Base-by-base conservation (phyloP, 495 filamentous ascomycete species). In the Mytilinidion resinicola region DNA sequence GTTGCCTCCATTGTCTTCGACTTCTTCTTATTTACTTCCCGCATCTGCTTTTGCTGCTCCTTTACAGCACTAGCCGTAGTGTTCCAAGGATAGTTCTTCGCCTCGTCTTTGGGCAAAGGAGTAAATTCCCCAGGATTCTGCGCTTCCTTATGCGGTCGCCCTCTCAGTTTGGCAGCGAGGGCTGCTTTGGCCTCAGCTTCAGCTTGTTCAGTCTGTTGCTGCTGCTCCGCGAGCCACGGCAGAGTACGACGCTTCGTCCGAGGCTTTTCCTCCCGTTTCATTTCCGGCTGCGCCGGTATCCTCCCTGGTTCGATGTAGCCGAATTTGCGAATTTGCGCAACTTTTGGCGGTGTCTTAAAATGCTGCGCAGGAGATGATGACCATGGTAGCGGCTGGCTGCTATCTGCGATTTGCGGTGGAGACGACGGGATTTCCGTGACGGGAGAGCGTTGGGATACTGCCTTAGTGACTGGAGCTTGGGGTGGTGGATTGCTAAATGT, bases 51-150 rank as follows among this genome's bases (percentile, higher is more conserved):
- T 69, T 90, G 87, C 55, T 87, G 84, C 49, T 90, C 88, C 65
- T 92, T 92, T 38, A 95, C 72, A 1, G 87, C 86, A 61, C 86
- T 92, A 4, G 82, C 86, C 9, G 85, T 89, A 37, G 85, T 85
- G 64, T 96, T 87, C 93, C 93, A 98, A 3, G 80, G 77, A 19
- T 71, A 59, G n/a, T 59, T 51, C 50, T 74, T 56, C 61, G 70
- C 11, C 51, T 76, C 66, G 63, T 75, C 72, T 37, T 76, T 77
- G 0, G 70, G 59, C 15, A 65, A 50, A 17, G 67, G 59, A 60
- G 80, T 71, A 62, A 74, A 50, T 65, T 73, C 25, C 1, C 43
- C 38, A 37, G 33, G 14, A 20, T 19, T 35, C 5, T 59, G 43
- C 30, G 70, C 56, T 36, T 74, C 64, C 30, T 68, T 49, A 3